phyloP scores from a whole-genome alignment of 1,284 basidiomycete genomes.

The Polyporus tsugae region DNA sequence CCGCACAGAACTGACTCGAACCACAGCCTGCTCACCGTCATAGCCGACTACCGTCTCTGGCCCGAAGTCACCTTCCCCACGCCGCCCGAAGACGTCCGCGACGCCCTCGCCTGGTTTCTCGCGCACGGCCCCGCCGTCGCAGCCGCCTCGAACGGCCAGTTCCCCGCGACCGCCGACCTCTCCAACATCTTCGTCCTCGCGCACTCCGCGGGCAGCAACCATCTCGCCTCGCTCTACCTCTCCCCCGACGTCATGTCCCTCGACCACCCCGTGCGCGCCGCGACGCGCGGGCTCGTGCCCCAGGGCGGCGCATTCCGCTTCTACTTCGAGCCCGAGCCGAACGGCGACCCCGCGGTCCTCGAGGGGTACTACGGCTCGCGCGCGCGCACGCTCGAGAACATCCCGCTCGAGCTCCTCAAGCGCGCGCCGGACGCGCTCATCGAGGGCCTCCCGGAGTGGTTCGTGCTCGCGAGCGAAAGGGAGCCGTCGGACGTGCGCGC shows the following conservation, averaged over 20 bases:
- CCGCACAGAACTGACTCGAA: not conserved
- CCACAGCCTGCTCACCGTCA: constrained; percentile 56
- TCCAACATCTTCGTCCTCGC: constrained; percentile 57
- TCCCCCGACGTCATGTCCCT: constrained; percentile 48
- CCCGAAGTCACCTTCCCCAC: constrained; percentile 61
- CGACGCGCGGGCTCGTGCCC: constrained; percentile 54
- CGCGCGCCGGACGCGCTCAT: constrained; percentile 46
- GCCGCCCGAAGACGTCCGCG: constrained; percentile 60
- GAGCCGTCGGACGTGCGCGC: constrained; percentile 56
- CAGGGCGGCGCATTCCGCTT: constrained; percentile 55
- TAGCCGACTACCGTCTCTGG: constrained; percentile 70
- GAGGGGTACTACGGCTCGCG: constrained; percentile 56
- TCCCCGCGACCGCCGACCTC: constrained; percentile 12
- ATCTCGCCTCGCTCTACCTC: constrained; percentile 54
- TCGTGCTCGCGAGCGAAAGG: constrained; percentile 57
- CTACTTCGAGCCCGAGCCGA: constrained; percentile 36
- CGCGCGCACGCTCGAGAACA: constrained; percentile 48
- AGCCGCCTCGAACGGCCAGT: constrained; percentile 17
- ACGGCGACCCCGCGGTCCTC: constrained; percentile 38
- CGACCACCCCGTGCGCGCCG: constrained; percentile 42
- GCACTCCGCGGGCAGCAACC: constrained; percentile 67
- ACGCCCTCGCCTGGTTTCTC: constrained; percentile 63
- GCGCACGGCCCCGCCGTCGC: constrained; percentile 47
- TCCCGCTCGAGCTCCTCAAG: constrained; percentile 50
- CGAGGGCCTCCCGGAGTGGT: constrained; percentile 50